Conservation (phyloP, 163 green algal species). For the Scenedesmus sp. region DNA sequence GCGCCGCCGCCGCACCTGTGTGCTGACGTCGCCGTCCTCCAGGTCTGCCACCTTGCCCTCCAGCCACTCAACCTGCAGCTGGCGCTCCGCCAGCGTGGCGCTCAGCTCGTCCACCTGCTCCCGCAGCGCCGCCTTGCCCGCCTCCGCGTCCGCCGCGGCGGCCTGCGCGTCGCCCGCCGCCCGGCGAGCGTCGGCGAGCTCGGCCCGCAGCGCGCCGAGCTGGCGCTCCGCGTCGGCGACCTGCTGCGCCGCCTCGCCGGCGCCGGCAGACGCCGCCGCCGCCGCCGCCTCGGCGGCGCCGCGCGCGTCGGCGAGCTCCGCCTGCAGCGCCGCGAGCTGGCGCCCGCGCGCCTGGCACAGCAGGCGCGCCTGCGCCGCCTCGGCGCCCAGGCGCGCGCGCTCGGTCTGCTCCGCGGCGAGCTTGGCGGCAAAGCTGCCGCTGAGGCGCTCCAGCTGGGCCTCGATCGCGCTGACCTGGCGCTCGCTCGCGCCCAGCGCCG, state of each 20-base stretch:
- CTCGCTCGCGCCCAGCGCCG: conserved; percentile 3
- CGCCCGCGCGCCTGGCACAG: conserved; percentile 46
- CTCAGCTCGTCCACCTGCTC: conserved; percentile 35
- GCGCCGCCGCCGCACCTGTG: conserved; percentile 12
- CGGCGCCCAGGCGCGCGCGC: conserved; percentile 24
- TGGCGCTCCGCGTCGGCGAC: conserved; percentile 13
- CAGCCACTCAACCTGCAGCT: conserved; percentile 46
- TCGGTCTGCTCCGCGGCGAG: conserved; percentile 38
- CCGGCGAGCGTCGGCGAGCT: too few relatives aligned
- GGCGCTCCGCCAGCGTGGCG: conserved; percentile 14
- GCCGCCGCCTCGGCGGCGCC: conserved; percentile 4
- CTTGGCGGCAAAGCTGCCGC: conserved; percentile 23
- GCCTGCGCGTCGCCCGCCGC: not conserved
- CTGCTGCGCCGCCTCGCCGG: conserved; percentile 33
- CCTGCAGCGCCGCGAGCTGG: conserved; percentile 43
- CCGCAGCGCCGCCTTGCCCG: not conserved
- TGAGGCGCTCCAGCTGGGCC: conserved; percentile 41
- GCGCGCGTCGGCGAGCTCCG: conserved; percentile 27
- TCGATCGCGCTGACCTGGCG: conserved; percentile 25
- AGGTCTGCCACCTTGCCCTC: conserved; percentile 44
- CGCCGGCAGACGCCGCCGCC: not conserved
- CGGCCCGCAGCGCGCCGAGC: conserved; percentile 9
- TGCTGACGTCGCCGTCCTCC: conserved; percentile 21
- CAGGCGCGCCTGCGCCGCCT: conserved; percentile 46
- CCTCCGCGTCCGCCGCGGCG: conserved; percentile 10